These are phyloP conservation scores for Vicia villosa DNA, from an alignment of 306 rosid genomes.

Conservation along the genomic window DNA sequence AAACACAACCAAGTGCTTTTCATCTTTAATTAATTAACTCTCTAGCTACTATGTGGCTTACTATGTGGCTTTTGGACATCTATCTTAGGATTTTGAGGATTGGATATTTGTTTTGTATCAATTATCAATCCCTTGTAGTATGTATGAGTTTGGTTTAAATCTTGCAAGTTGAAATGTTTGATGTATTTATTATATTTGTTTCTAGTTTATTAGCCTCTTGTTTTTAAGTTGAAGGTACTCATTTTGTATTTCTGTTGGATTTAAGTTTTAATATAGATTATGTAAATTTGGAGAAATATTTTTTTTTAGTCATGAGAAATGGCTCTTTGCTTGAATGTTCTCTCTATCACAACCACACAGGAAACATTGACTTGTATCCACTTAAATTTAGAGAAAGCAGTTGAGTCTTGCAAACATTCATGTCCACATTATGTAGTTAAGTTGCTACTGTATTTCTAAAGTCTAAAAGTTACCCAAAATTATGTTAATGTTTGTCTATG, in stretches of 20 bases:
- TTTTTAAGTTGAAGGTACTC: slow-evolving; percentile 8
- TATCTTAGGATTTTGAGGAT: slow-evolving; percentile 12
- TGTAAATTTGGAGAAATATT: slow-evolving; percentile 10
- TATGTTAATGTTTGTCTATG: too few species aligned
- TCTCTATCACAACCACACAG: too few species aligned
- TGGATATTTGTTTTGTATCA: slow-evolving; percentile 16
- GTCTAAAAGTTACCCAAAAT: too few species aligned
- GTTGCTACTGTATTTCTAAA: too few species aligned
- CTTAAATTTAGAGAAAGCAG: too few species aligned
- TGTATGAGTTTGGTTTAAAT: slow-evolving; percentile 20
- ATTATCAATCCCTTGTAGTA: background rate
- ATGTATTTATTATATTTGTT: slow-evolving; percentile 17
- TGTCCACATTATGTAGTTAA: too few species aligned
- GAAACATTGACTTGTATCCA: too few species aligned
- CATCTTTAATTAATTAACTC: slow-evolving; percentile 40
- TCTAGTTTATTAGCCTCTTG: background rate
- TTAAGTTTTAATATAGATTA: slow-evolving; percentile 2
- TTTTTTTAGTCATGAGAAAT: background rate
- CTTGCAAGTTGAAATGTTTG: slow-evolving; percentile 1
- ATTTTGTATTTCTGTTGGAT: slow-evolving; percentile 26
- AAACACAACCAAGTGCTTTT: slow-evolving; percentile 64
- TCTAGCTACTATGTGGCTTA: too few species aligned
- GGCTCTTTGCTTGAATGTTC: background rate
- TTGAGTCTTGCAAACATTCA: too few species aligned
- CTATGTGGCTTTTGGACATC: background rate